These are phyloP conservation scores for Neocallimastix lanati DNA, from an alignment of 192 early-diverging fungal species.

Conservation along the genomic window DNA sequence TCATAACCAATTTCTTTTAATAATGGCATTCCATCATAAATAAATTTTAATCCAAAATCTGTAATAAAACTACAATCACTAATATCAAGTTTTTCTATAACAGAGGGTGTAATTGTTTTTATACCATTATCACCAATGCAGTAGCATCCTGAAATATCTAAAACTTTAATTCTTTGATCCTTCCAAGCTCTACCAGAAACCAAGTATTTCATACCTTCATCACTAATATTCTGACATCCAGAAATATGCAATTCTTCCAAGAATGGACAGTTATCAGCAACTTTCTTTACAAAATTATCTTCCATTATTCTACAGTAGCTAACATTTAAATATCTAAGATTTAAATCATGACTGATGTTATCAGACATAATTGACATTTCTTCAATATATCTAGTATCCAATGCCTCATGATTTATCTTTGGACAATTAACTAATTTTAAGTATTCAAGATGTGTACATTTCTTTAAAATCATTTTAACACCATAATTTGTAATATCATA, in stretches of 20 bases:
- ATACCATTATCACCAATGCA: neutral
- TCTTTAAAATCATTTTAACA: neutral
- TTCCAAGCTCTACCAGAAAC: neutral
- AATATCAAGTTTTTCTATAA: neutral
- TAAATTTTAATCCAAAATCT: neutral
- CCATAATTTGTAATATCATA: neutral
- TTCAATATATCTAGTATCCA: neutral
- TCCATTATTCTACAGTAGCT: neutral
- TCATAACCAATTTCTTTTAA: neutral
- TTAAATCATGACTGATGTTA: neutral
- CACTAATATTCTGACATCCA: neutral
- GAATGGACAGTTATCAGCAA: neutral
- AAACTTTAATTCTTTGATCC: neutral
- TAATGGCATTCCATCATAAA: neutral
- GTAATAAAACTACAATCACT: neutral
- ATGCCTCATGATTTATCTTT: neutral
- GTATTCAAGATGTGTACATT: neutral
- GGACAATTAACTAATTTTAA: neutral
- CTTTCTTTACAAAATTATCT: neutral
- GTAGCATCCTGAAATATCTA: neutral
- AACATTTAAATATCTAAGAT: neutral
- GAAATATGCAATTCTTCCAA: neutral
- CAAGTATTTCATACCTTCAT: neutral
- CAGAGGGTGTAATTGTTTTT: neutral
- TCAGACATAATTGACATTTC: neutral